Conservation (phyloP, 352 stramenopile species). For the Pythium monospermum region DNA sequence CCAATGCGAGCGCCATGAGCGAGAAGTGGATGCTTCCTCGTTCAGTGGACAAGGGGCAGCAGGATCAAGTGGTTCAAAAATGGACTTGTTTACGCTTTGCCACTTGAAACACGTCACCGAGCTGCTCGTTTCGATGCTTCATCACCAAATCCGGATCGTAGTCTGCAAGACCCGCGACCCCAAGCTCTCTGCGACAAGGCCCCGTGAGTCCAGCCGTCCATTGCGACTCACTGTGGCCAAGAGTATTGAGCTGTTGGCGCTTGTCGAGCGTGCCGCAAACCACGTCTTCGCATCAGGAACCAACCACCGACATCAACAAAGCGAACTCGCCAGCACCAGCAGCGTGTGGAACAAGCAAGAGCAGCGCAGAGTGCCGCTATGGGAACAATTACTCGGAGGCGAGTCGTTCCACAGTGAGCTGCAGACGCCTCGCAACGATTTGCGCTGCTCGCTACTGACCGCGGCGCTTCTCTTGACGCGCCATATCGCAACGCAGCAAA, state of each 20-base stretch:
- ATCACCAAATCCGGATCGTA: conserved; percentile 59
- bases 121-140: conserved; percentile 69
- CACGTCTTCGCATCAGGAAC: conserved; percentile 20
- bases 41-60: no score
- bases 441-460: conserved; percentile 48
- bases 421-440: conserved; percentile 17
- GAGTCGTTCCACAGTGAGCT: conserved; percentile 24
- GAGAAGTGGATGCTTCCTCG: no score
- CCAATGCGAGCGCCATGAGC: conserved; percentile 28
- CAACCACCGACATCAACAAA: conserved; percentile 6
- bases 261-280: conserved; percentile 24
- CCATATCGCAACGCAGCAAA: conserved; percentile 25
- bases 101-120: conserved; percentile 47
- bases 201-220: conserved; percentile 17
- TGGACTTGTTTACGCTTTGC: conserved; percentile 49
- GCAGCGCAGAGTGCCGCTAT: no score
- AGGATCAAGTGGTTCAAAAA: conserved; percentile 21
- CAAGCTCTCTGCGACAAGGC: conserved; percentile 49
- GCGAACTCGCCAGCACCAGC: background rate
- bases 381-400: conserved; percentile 23
- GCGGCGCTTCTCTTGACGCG: conserved; percentile 40
- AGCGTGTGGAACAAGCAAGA: no score
- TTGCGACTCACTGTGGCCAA: conserved; percentile 25
- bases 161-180: conserved; percentile 55
- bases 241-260: conserved; percentile 25